Evolutionary conservation across 805 yeast species (phyloP), one percentile per base, ranked within the genome.

Genomic region (Jamesozyma rosinii): DNA sequence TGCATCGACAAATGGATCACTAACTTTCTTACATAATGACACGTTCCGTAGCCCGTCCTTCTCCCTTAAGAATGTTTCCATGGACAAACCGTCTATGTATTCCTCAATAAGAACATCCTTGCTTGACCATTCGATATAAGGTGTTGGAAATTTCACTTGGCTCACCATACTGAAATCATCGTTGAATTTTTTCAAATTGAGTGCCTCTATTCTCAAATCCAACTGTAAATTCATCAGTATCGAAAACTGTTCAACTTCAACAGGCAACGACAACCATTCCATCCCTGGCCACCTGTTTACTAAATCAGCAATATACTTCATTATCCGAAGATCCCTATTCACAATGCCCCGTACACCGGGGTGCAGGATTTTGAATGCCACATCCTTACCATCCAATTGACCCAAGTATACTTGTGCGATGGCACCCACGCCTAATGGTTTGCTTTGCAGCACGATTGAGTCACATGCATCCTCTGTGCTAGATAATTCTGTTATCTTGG

Each of bases 261-360:
- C 90, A 0, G 97, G 98, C 38, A 92, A 67, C 3, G 96, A 85
- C 4, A 92, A 69, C 99, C 99, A 92, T 59, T 92, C 97, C 95
- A 92, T 86, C 0, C 95, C 87, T 4, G 99, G 99, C 5, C 92
- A 67, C 5, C 8, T 10, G 54, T 89, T 80, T 41, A 92, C 75
- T 1, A 72, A 42, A 36, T 65, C 62, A 2, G 98, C 98, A 57
- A 89, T 83, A 49, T 82, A 76, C 22, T 64, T 66, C 96, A 92
- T 89, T 32, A 92, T 85, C 49, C 71, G 73, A 52, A 92, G 70
- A 61, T 92, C 99, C 44, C 97, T 71, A 44, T 74, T 74, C 20
- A 92, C 83, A 40, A 75, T 77, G 11, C 68, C 63, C 42, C 77
- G 83, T 4, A 88, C 96, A 18, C 74, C 67, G 1, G 99, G 99